phyloP scores from a whole-genome alignment of 331 rosid genomes.

The Rosa hybrid region DNA sequence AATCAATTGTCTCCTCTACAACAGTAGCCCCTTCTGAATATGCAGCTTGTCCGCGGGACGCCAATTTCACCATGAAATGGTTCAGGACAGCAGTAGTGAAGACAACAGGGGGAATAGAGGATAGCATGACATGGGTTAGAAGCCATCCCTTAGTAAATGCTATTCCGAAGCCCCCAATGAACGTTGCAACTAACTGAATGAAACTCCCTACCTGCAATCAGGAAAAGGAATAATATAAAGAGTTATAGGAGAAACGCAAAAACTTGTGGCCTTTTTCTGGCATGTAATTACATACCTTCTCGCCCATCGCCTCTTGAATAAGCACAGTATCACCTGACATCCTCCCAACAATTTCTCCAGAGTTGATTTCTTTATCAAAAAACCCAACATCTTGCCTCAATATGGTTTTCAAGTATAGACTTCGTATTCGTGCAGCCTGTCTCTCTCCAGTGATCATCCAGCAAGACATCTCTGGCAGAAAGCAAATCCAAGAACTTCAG shows the following conservation, averaged over 20 bases:
- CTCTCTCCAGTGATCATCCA: conserved; percentile 93
- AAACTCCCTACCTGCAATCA: conserved; percentile 67
- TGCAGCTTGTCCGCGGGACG: conserved; percentile 61
- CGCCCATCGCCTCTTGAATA: conserved; percentile 91
- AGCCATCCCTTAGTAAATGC: conserved; percentile 81
- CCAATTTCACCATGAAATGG: conserved; percentile 37
- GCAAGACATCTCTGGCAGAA: conserved; percentile 60
- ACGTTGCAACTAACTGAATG: conserved; percentile 58
- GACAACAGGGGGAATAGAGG: conserved; percentile 59
- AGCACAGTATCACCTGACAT: conserved; percentile 91
- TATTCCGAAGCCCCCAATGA: conserved; percentile 54
- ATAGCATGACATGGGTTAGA: conserved; percentile 69
- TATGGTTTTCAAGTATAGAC: conserved; percentile 72
- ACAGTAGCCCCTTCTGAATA: conserved; percentile 71
- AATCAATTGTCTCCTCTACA: conserved; percentile 75
- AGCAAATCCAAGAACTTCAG: neutral
- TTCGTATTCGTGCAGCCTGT: conserved; percentile 79
- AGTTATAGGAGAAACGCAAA: neutral
- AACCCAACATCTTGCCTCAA: conserved; percentile 79
- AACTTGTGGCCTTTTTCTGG: conserved; percentile 9
- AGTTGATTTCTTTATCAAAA: conserved; percentile 69
- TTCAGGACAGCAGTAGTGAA: conserved; percentile 46
- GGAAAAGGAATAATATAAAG: neutral
- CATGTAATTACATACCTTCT: conserved; percentile 55
- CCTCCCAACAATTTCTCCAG: conserved; percentile 79